Evolutionary conservation across 352 stramenopile species (phyloP).

Genomic region (Phytophthora tentaculata): DNA sequence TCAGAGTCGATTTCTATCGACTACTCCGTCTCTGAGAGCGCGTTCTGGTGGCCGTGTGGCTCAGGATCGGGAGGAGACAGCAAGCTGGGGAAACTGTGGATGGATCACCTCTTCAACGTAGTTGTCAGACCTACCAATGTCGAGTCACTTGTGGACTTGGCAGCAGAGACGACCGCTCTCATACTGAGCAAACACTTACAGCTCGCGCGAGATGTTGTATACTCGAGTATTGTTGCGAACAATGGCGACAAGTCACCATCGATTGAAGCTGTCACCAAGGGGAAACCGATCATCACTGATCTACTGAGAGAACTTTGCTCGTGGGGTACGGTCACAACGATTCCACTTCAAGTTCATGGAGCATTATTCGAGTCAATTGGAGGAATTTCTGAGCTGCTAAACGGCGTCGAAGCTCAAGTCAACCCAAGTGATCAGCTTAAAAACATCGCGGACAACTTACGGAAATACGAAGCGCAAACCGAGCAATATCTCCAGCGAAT

Average conservation of each 20-base stretch:
- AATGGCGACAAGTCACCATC: constrained; percentile 25
- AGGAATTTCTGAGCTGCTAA: constrained; percentile 72
- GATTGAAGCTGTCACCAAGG: constrained; percentile 43
- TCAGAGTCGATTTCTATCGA: constrained; percentile 77
- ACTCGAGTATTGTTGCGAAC: constrained; percentile 42
- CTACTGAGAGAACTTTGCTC: constrained; percentile 67
- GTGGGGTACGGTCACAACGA: constrained; percentile 65
- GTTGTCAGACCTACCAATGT: constrained; percentile 73
- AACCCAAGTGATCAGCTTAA: constrained; percentile 33
- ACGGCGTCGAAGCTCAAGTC: constrained; percentile 46
- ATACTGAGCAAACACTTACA: constrained; percentile 85
- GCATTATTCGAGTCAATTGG: constrained; percentile 85
- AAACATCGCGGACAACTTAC: constrained; percentile 47
- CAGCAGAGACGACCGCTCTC: constrained; percentile 71
- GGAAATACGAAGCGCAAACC: constrained; percentile 52
- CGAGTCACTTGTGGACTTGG: constrained; percentile 73
- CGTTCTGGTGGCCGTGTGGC: constrained; percentile 84
- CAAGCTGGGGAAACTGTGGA: constrained; percentile 64
- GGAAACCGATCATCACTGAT: constrained; percentile 67
- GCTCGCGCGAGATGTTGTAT: constrained; percentile 72
- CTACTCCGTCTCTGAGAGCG: constrained; percentile 75
- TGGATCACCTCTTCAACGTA: constrained; percentile 70
- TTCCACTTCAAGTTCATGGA: constrained; percentile 81
- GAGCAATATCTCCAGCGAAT: constrained; percentile 72
- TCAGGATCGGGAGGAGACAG: constrained; percentile 11